Conservation (phyloP, 148 eudicot genomes). For the Rhododendron vialii region DNA sequence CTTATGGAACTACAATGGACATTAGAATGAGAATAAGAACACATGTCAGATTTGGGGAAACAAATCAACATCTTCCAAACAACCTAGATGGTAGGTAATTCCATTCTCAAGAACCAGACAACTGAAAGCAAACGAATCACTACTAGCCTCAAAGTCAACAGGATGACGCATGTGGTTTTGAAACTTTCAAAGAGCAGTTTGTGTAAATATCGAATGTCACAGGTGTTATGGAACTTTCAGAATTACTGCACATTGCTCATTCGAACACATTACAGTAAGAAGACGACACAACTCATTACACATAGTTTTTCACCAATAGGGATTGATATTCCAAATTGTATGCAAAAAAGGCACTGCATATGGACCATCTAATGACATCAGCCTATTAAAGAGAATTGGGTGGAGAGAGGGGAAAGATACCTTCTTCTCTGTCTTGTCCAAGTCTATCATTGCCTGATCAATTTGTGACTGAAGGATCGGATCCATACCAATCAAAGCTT, state of each 20-base stretch:
- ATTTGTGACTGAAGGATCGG: slow-evolving; percentile 94
- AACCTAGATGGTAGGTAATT: background rate
- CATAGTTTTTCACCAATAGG: background rate
- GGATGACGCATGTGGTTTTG: background rate
- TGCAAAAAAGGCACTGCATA: background rate
- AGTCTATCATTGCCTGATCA: slow-evolving; percentile 94
- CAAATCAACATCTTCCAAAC: background rate
- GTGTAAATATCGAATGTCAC: background rate
- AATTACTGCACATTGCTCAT: background rate
- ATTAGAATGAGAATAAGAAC: background rate
- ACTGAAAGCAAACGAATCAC: background rate
- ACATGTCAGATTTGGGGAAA: background rate
- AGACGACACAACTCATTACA: background rate
- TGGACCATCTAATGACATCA: background rate
- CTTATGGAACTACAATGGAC: background rate
- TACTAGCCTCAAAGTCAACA: background rate
- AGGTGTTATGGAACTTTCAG: background rate
- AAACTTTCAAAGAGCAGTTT: slow-evolving; percentile 9
- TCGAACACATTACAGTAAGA: background rate
- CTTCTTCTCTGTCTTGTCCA: slow-evolving; percentile 98
- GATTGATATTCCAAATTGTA: background rate
- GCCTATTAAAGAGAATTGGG: background rate
- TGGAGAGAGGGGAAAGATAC: slow-evolving; percentile 27
- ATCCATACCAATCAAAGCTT: slow-evolving; percentile 96
- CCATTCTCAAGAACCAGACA: background rate